These are phyloP conservation scores for Lactifluus echinatus DNA, from an alignment of 768 basidiomycete genomes.

Conservation along the genomic window DNA sequence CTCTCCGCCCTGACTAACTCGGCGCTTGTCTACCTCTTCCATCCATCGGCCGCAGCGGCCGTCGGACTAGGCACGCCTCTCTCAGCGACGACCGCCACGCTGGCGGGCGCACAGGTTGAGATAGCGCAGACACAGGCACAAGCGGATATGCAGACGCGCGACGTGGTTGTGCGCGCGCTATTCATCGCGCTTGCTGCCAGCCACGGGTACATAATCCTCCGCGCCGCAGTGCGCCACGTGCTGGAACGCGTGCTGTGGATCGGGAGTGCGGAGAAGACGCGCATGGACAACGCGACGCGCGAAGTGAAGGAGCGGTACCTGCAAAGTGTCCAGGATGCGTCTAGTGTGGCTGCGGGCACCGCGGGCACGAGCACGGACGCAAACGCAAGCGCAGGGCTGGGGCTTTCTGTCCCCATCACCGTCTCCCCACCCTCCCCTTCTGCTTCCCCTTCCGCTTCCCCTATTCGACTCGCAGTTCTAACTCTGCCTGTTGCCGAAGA, in stretches of 20 bases:
- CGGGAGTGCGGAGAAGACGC: conserved; percentile 56
- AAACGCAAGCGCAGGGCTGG: too few relatives aligned
- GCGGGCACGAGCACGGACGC: conserved; percentile 19
- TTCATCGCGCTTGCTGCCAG: conserved; percentile 70
- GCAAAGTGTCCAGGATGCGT: conserved; percentile 26
- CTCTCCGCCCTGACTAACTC: conserved; percentile 81
- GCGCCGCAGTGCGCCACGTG: conserved; percentile 53
- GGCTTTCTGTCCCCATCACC: too few relatives aligned
- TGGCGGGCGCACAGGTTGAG: background rate
- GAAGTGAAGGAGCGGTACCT: conserved; percentile 40
- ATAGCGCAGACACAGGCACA: too few relatives aligned
- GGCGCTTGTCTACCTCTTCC: conserved; percentile 87
- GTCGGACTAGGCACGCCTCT: conserved; percentile 22
- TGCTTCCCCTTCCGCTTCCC: too few relatives aligned
- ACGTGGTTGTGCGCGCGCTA: conserved; percentile 27
- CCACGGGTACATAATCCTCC: conserved; percentile 73
- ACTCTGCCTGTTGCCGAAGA: background rate
- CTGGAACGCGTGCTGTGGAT: conserved; percentile 74
- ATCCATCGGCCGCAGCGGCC: conserved; percentile 30
- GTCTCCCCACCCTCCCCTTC: too few relatives aligned
- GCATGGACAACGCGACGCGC: conserved; percentile 47
- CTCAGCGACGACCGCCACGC: conserved; percentile 12
- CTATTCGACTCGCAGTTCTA: too few relatives aligned
- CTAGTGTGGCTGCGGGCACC: conserved; percentile 16
- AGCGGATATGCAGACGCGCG: too few relatives aligned